Evolutionary conservation across 192 early-diverging fungal genomes (phyloP).

Genomic region (Podila minutissima): DNA sequence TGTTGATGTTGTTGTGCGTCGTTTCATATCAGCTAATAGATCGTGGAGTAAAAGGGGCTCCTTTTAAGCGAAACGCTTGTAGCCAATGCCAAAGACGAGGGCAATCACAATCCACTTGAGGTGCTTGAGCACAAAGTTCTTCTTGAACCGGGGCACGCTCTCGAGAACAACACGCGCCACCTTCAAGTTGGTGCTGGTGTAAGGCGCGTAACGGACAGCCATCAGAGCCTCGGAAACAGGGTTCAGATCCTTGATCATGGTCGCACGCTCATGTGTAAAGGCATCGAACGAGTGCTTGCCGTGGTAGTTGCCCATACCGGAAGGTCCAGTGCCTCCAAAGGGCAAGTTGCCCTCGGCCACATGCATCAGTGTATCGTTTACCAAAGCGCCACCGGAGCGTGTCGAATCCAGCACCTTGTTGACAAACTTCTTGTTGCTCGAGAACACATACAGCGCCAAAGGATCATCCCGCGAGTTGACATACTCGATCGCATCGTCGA

Average conservation of each 20-base stretch:
- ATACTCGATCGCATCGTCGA: constrained; percentile 76
- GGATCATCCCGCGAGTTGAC: constrained; percentile 79
- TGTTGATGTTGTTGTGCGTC: no score
- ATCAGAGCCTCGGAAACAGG: constrained; percentile 16
- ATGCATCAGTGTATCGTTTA: constrained; percentile 89
- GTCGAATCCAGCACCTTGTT: constrained; percentile 76
- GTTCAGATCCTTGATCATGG: constrained; percentile 62
- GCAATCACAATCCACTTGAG: constrained; percentile 51
- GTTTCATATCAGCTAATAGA: no score
- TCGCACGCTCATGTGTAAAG: constrained; percentile 82
- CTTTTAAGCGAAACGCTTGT: constrained; percentile 16
- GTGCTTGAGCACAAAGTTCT: constrained; percentile 29
- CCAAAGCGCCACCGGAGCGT: constrained; percentile 77
- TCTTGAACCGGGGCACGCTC: constrained; percentile 40
- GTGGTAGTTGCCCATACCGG: constrained; percentile 90
- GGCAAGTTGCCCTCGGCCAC: constrained; percentile 68
- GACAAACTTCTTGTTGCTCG: constrained; percentile 58
- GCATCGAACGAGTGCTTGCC: constrained; percentile 81
- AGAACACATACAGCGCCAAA: constrained; percentile 84
- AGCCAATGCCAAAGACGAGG: constrained; percentile 36
- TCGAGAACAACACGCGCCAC: constrained; percentile 23
- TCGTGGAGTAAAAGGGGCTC: no score
- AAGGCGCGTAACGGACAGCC: constrained; percentile 41
- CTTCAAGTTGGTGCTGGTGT: constrained; percentile 29
- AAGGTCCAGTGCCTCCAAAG: constrained; percentile 89